phyloP scores from a whole-genome alignment of 768 basidiomycete genomes.

The Suillus decipiens region DNA sequence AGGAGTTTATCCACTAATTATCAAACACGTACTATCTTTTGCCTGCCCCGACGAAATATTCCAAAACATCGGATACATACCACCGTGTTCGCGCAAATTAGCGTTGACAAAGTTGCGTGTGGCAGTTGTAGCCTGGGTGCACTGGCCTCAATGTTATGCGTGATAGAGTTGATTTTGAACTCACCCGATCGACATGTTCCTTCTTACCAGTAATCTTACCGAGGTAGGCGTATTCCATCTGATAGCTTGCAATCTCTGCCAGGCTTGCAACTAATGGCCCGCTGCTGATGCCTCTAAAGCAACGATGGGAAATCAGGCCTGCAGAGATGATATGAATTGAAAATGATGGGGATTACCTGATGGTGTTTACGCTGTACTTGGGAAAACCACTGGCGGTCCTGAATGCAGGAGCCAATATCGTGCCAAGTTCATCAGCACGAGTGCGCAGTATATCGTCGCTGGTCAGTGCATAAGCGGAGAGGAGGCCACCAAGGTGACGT shows the following conservation, averaged over 20 bases:
- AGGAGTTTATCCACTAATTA: background rate
- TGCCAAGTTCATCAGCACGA: conserved; percentile 78
- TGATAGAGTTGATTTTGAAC: conserved; percentile 18
- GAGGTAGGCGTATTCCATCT: conserved; percentile 85
- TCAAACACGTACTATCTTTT: conserved; percentile 43
- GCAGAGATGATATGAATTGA: conserved; percentile 16
- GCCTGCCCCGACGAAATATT: conserved; percentile 49
- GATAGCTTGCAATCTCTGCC: conserved; percentile 83
- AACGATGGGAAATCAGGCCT: conserved; percentile 5
- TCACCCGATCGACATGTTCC: conserved; percentile 57
- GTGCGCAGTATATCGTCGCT: conserved; percentile 59
- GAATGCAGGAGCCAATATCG: conserved; percentile 73
- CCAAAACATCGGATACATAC: conserved; percentile 69
- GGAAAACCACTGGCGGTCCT: conserved; percentile 71
- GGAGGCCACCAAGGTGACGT: conserved; percentile 84
- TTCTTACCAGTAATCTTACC: conserved; percentile 75
- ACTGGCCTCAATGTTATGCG: background rate
- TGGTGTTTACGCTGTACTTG: conserved; percentile 66
- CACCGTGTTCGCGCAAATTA: conserved; percentile 48
- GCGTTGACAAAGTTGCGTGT: conserved; percentile 49
- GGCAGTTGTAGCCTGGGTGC: conserved; percentile 46
- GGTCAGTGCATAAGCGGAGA: conserved; percentile 81
- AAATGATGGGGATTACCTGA: conserved; percentile 39
- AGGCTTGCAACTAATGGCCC: conserved; percentile 45
- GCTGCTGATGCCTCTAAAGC: conserved; percentile 2